Base-by-base conservation (phyloP, 352 stramenopile species). In the Aphanomyces euteiches region DNA sequence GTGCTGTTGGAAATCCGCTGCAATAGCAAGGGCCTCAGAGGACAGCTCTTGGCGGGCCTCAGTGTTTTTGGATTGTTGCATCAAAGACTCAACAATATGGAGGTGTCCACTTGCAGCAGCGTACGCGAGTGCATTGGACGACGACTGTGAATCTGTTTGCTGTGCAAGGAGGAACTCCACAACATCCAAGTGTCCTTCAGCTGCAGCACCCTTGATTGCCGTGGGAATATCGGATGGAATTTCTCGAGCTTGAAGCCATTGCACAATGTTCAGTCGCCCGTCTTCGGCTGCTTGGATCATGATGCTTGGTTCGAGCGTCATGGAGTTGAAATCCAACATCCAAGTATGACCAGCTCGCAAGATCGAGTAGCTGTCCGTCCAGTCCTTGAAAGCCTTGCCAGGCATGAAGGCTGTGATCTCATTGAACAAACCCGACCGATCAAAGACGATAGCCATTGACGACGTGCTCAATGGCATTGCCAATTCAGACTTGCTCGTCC, bases 361-460 rank as follows among this genome's bases (percentile, higher is more conserved):
- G n/a, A 58, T 58, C 28, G 50, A 10, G 50, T 58, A 58, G n/a
- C 50, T 34, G 50, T 58, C 50, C 8, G 50, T 58, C 50, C 50
- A 58, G 8, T 58, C 50, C n/a, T 34, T n/a, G 50, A 58, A 58
- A 8, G 50, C 50, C 8, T 10, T n/a, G 8, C 50, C 50, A 21
- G 50, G 50, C 50, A 58, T 58, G 50, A 58, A 58, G n/a, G 50
- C 50, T 2, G 50, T 58, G 50, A 58, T 58, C n/a, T n/a, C 28
- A 8, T 10, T 19, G n/a, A 58, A 58, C n/a, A 58, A 10, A 1
- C 50, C 50, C n/a, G 50, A 10, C 8, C n/a, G 50, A 58, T 58
- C 50, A 10, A 58, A 58, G 8, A 58, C 8, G n/a, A 58, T 10
- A 19, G 50, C 0, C 28, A 28, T 28, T 28, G 28, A 28, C 2